Evolutionary conservation across 352 stramenopile genomes (phyloP).

Genomic region (Hyaloperonospora arabidopsidis): DNA sequence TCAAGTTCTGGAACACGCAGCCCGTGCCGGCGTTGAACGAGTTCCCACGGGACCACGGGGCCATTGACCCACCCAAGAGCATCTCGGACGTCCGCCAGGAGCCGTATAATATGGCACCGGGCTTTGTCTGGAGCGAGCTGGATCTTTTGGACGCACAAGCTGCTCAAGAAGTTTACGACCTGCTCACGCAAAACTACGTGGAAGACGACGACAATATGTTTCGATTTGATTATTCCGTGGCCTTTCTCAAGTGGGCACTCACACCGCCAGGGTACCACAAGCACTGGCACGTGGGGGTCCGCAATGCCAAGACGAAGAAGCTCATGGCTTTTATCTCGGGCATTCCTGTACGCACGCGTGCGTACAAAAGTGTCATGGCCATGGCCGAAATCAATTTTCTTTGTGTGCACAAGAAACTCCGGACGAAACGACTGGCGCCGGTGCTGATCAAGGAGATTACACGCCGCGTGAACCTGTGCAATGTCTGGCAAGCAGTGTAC

Average conservation of each 20-base stretch:
- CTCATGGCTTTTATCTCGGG: constrained; percentile 97
- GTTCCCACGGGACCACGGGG: constrained; percentile 70
- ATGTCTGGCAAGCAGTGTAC: constrained; percentile 97
- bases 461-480: constrained; percentile 91
- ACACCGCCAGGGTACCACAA: constrained; percentile 90
- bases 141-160: constrained; percentile 83
- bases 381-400: constrained; percentile 99
- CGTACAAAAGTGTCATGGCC: constrained; percentile 47
- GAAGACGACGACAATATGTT: constrained; percentile 99
- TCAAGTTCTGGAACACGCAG: constrained; percentile 93
- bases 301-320: constrained; percentile 87
- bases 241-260: constrained; percentile 89
- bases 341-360: constrained; percentile 87
- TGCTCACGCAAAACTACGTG: constrained; percentile 99
- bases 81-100: constrained; percentile 86
- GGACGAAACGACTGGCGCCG: constrained; percentile 92
- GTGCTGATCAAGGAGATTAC: constrained; percentile 99
- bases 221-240: constrained; percentile 88
- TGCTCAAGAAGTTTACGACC: constrained; percentile 91
- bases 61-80: constrained; percentile 91
- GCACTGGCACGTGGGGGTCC: constrained; percentile 94
- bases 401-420: constrained; percentile 99
- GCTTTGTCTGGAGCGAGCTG: constrained; percentile 92
- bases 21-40: constrained; percentile 72
- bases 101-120: constrained; percentile 94